Evolutionary conservation across 169 alveolate genomes (phyloP).

Genomic region (Plasmodium reichenowi): DNA sequence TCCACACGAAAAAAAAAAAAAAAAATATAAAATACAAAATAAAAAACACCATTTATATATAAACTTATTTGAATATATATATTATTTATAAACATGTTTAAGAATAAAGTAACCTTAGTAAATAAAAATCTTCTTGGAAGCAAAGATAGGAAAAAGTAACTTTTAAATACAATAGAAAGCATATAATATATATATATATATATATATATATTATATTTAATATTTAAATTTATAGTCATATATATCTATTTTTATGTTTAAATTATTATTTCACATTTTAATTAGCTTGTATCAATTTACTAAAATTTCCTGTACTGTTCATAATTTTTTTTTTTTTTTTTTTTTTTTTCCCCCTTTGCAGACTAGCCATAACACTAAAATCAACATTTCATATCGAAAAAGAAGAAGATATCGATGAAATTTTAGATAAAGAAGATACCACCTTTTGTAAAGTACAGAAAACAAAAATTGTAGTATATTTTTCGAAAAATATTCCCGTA

Average conservation of each 20-base stretch:
- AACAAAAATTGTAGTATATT: conserved; percentile 35
- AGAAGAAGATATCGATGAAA: conserved; percentile 54
- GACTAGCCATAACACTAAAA: conserved; percentile 33
- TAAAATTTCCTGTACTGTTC: neutral
- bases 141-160: conserved; percentile 73
- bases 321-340: conserved; percentile 4
- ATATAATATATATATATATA: neutral
- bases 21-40: too few relatives aligned
- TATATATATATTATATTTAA: neutral
- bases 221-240: neutral
- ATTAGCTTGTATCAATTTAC: neutral
- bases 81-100: conserved; percentile 32
- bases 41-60: neutral
- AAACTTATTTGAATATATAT: neutral
- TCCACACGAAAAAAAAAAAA: too few relatives aligned
- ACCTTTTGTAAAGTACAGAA: conserved; percentile 57
- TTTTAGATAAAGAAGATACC: conserved; percentile 51
- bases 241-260: neutral
- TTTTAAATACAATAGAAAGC: neutral
- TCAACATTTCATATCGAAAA: conserved; percentile 41
- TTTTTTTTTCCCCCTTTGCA: neutral
- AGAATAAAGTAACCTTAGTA: conserved; percentile 31
- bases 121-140: conserved; percentile 68
- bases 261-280: neutral
- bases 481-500: conserved; percentile 65